Percentiles rank a stretch among this genome's conserved stretches.
phyloP scores from a whole-genome alignment of 345 rosid genomes.

The Gossypium stocksii region DNA sequence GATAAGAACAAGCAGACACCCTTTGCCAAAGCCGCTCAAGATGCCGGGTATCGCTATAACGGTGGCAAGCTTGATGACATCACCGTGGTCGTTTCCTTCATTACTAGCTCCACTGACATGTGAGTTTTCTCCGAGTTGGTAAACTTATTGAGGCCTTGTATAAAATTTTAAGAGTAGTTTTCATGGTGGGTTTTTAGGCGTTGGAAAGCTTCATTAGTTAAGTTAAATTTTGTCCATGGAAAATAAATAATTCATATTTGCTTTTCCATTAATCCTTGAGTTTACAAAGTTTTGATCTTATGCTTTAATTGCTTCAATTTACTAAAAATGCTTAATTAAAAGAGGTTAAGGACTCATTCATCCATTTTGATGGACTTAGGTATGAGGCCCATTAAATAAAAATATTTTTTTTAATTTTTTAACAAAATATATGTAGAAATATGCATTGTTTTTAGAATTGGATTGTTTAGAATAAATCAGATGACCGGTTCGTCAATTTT shows the following conservation, averaged over 20 bases:
- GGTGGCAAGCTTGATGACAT: conserved; percentile 98
- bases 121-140: neutral
- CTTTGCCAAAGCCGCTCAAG: conserved; percentile 82
- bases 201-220: neutral
- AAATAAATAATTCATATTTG: neutral
- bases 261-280: neutral
- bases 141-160: neutral
- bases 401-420: no score
- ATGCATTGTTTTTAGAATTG: no score
- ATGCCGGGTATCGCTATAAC: conserved; percentile 77
- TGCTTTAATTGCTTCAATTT: conserved; percentile 10
- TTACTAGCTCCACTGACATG: conserved; percentile 25
- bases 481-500: no score
- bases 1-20: conserved; percentile 78
- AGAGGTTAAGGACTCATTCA: neutral
- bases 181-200: neutral
- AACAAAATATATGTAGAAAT: no score
- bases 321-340: neutral
- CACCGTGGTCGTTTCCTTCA: conserved; percentile 84
- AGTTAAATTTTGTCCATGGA: neutral
- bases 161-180: neutral
- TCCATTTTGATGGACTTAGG: no score
- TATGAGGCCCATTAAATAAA: no score
- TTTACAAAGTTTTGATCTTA: conserved; percentile 12
- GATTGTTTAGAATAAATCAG: no score